A percentile compares a stretch with the other conserved stretches of the same genome.
Conservation (phyloP, 345 rosid genomes). For the Balakata baccata region DNA sequence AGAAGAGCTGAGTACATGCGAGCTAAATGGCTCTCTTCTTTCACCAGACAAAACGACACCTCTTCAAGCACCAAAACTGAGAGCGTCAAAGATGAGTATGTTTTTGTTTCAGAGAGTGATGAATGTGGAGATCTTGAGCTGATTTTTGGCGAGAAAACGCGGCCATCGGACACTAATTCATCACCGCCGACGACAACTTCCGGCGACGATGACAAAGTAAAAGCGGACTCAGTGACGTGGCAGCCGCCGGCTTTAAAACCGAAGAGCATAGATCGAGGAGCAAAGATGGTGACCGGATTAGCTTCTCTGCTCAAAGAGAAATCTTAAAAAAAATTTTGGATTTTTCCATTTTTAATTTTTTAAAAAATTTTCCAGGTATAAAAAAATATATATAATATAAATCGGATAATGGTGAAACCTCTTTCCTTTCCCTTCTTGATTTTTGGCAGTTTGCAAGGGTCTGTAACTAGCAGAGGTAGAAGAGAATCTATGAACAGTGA, state of each 20-base stretch:
- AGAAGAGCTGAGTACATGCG: slow-evolving; percentile 75
- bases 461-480: slow-evolving; percentile 14
- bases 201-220: not conserved
- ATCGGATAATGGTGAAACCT: slow-evolving; percentile 25
- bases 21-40: slow-evolving; percentile 79
- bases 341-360: slow-evolving; percentile 16
- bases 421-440: slow-evolving; percentile 1
- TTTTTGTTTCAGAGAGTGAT: not conserved
- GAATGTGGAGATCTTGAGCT: slow-evolving; percentile 53
- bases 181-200: slow-evolving; percentile 14
- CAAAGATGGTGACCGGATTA: slow-evolving; percentile 78
- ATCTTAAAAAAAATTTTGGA: slow-evolving; percentile 57
- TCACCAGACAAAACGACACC: slow-evolving; percentile 17
- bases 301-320: slow-evolving; percentile 77
- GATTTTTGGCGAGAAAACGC: slow-evolving; percentile 51
- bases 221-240: slow-evolving; percentile 36
- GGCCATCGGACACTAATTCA: slow-evolving; percentile 8
- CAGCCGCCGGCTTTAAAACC: slow-evolving; percentile 56
- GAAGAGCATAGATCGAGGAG: slow-evolving; percentile 54
- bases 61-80: slow-evolving; percentile 17
- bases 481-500: slow-evolving; percentile 4
- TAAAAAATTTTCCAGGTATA: slow-evolving; percentile 20
- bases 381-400: slow-evolving; percentile 20
- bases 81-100: not conserved
- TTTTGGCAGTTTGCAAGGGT: slow-evolving; percentile 5